phyloP scores from a whole-genome alignment of 2,329 filamentous ascomycete genomes.

The Nothophoma quercina region DNA sequence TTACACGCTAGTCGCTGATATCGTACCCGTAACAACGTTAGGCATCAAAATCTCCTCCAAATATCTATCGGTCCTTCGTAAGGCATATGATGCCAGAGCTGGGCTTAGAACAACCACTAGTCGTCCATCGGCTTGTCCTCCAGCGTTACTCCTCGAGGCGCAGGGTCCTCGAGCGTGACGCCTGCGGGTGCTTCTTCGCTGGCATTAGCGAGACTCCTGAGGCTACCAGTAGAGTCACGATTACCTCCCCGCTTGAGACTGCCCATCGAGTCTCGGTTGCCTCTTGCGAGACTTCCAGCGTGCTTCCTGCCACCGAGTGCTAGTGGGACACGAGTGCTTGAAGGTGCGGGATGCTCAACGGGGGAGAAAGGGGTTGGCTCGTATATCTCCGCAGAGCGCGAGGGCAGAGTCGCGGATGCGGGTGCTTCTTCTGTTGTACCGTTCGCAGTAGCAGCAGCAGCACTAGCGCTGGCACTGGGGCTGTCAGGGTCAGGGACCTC shows the following conservation, averaged over 20 bases:
- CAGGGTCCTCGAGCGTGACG: slow-evolving; percentile 66
- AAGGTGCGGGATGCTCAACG: slow-evolving; percentile 42
- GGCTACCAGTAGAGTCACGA: slow-evolving; percentile 50
- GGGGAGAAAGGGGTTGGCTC: slow-evolving; percentile 15
- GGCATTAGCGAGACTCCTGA: slow-evolving; percentile 48
- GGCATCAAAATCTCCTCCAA: slow-evolving; percentile 18
- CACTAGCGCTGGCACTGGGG: slow-evolving; percentile 38
- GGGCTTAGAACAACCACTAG: slow-evolving; percentile 48
- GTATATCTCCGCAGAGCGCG: slow-evolving; percentile 17
- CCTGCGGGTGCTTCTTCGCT: slow-evolving; percentile 53
- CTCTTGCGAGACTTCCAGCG: slow-evolving; percentile 44
- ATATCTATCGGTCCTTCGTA: slow-evolving; percentile 13
- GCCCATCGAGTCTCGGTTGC: slow-evolving; percentile 49
- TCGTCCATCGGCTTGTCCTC: slow-evolving; percentile 83
- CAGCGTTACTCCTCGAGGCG: slow-evolving; percentile 67
- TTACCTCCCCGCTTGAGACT: slow-evolving; percentile 45
- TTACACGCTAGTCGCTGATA: slow-evolving; percentile 19
- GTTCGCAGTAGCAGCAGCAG: slow-evolving; percentile 43
- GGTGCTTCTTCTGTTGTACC: slow-evolving; percentile 42
- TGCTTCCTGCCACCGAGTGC: slow-evolving; percentile 37
- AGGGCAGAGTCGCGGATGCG: slow-evolving; percentile 3
- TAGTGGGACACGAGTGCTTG: slow-evolving; percentile 45
- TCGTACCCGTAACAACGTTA: slow-evolving; percentile 17
- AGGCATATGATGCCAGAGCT: slow-evolving; percentile 7
- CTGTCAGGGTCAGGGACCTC: slow-evolving; percentile 75